Evolutionary conservation across 305 asterid species (phyloP).

Genomic region (Fraxinus angustifolia): DNA sequence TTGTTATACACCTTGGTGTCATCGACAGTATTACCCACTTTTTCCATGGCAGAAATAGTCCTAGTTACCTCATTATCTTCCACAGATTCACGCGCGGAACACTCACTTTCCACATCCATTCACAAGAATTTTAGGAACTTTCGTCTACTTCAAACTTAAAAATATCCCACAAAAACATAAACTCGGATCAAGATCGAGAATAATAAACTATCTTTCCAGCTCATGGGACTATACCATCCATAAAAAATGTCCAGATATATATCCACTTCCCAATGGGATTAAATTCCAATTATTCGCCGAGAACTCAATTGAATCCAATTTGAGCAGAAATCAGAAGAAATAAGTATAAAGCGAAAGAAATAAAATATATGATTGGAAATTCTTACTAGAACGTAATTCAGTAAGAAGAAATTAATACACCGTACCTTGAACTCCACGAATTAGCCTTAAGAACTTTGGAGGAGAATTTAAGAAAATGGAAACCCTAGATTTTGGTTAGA

Average conservation of each 20-base stretch:
- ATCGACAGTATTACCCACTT: constrained; percentile 21
- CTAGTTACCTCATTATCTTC: constrained; percentile 31
- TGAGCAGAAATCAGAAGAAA: not conserved
- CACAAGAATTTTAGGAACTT: not conserved
- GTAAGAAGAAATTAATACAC: constrained; percentile 14
- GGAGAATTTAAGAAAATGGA: constrained; percentile 7
- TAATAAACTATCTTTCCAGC: constrained; percentile 38
- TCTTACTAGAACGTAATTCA: not conserved
- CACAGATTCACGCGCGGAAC: constrained; percentile 30
- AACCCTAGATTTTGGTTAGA: constrained; percentile 35
- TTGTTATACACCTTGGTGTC: constrained; percentile 21
- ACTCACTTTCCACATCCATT: constrained; percentile 47
- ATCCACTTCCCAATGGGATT: constrained; percentile 3
- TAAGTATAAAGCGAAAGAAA: constrained; percentile 12
- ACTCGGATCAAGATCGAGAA: constrained; percentile 48
- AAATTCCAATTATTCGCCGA: not conserved
- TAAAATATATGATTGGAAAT: constrained; percentile 1
- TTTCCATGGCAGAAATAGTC: constrained; percentile 9
- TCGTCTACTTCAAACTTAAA: constrained; percentile 4
- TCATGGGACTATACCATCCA: constrained; percentile 18
- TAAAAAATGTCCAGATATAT: constrained; percentile 16
- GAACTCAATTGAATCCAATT: constrained; percentile 17
- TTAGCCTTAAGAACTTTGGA: constrained; percentile 10
- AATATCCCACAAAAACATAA: not conserved
- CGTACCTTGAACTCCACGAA: constrained; percentile 50